Evolutionary conservation across 2,329 filamentous ascomycete genomes (phyloP).

Genomic region (Ophiocordyceps camponoti-leonardi): DNA sequence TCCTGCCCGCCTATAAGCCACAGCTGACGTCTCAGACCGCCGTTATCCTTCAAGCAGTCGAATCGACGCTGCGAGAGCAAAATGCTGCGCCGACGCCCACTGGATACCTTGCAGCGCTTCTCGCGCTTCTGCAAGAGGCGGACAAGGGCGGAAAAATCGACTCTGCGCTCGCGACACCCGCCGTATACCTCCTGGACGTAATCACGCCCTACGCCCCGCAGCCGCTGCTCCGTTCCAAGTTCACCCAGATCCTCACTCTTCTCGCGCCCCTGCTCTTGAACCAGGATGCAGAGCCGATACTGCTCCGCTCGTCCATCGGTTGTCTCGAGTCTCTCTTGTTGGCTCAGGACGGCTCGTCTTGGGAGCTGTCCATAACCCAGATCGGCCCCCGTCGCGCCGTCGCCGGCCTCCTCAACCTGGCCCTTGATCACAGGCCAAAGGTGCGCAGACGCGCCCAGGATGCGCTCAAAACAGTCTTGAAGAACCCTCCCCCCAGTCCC

Average conservation of each 20-base stretch:
- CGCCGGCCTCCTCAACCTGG: conserved; percentile 67
- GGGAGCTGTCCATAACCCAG: conserved; percentile 70
- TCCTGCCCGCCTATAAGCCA: conserved; percentile 7
- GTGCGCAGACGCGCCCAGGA: conserved; percentile 88
- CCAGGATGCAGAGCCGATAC: conserved; percentile 68
- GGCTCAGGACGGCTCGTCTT: conserved; percentile 73
- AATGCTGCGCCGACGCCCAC: conserved; percentile 71
- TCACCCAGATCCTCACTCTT: conserved; percentile 77
- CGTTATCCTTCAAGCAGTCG: conserved; percentile 77
- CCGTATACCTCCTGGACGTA: conserved; percentile 90
- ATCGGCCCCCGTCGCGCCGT: conserved; percentile 77
- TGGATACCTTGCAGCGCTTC: conserved; percentile 87
- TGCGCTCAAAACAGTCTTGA: conserved; percentile 66
- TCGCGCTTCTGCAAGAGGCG: conserved; percentile 71
- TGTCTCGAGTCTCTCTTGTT: conserved; percentile 83
- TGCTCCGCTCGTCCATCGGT: conserved; percentile 77
- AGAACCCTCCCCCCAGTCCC: conserved; percentile 75
- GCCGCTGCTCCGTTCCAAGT: conserved; percentile 81
- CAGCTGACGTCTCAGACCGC: conserved; percentile 39
- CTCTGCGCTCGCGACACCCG: conserved; percentile 66
- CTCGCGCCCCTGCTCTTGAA: conserved; percentile 72
- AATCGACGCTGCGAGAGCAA: conserved; percentile 81
- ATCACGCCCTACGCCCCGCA: conserved; percentile 73
- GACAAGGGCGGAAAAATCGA: conserved; percentile 52
- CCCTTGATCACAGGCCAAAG: conserved; percentile 79